Conservation (phyloP, 345 rosid genomes). For the Eucalyptus regnans region DNA sequence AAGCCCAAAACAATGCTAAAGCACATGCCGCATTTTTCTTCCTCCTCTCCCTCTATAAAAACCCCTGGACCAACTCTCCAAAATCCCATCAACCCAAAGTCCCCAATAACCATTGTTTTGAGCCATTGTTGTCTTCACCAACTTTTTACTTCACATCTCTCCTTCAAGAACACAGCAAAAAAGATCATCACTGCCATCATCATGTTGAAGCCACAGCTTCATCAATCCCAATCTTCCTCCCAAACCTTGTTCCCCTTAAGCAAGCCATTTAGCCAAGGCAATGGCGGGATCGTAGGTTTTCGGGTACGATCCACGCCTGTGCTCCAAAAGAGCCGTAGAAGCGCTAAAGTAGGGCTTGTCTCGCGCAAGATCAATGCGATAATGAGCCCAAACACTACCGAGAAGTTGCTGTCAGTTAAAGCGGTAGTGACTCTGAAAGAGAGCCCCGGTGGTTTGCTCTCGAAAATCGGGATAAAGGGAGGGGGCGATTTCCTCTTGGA, state of each 20-base stretch:
- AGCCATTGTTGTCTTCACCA: not conserved
- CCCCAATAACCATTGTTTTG: not conserved
- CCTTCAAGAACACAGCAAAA: not conserved
- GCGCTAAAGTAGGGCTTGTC: not conserved
- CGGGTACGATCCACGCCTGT: not conserved
- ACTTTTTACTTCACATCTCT: not conserved
- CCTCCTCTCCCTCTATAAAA: not conserved
- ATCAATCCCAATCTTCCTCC: not conserved
- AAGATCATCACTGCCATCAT: not conserved
- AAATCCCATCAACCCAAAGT: not conserved
- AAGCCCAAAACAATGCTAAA: not conserved
- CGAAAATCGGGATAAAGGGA: conserved; percentile 9
- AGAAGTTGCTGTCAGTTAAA: conserved; percentile 2
- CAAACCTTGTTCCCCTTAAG: not conserved
- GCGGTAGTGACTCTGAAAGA: conserved; percentile 17
- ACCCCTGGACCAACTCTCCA: not conserved
- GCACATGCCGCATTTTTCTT: not conserved
- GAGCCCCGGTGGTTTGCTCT: conserved; percentile 9
- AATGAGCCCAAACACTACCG: not conserved
- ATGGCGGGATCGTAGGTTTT: not conserved
- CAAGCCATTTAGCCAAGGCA: conserved; percentile 16
- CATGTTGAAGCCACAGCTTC: conserved; percentile 25
- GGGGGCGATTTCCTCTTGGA: conserved; percentile 33
- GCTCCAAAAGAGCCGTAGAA: not conserved
- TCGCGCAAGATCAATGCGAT: not conserved